Evolutionary conservation across 2,329 filamentous ascomycete species (phyloP), one percentile per base, ranked within the genome.

Genomic region (Talaromyces atroroseus): DNA sequence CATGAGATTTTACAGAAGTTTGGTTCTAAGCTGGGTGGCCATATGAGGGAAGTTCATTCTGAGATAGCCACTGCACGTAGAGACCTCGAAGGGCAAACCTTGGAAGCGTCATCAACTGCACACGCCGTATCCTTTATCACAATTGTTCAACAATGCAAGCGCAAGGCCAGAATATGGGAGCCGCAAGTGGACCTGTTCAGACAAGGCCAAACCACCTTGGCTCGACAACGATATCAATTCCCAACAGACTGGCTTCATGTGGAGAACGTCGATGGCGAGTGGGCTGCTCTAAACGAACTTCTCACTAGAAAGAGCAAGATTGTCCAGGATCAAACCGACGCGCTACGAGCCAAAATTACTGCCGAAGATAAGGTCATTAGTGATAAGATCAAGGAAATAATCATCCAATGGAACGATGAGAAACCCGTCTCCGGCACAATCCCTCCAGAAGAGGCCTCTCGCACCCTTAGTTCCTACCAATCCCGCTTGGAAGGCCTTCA

Each of bases 71-170:
- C 91, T 73, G 90, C 92, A 10, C 85, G 92, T 23, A 87, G 88
- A 63, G 90, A 96, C 64, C 82, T 99, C 12, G 95, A 99, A 74
- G 83, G 87, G 36, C 92, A 96, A 69, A 92, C 90, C 24, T 83
- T 97, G 45, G 92, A 97, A 70, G 90, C 92, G 20, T 92, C 90
- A 4, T 97, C 94, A 1, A 99, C 94, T 4, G 92, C 92, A 0
- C 92, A 97, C 69, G 94, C 95, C 23, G 95, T 99, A 3, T 90
- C 94, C 38, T 99, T 99, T 74, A 99, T 99, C 68, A 99, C 95
- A 0, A 92, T 92, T 54, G 94, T 99, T 5, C 94, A 99, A 74
- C 90, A 90, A 67, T 96, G 91, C 76, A 95, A 95, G 77, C 86
- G 91, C 50, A 95, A 95, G 70, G 92, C 95, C 52, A 92, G 91